These are phyloP conservation scores for Crithidia expoeki DNA, from an alignment of 208 protist species.

Conservation along the genomic window DNA sequence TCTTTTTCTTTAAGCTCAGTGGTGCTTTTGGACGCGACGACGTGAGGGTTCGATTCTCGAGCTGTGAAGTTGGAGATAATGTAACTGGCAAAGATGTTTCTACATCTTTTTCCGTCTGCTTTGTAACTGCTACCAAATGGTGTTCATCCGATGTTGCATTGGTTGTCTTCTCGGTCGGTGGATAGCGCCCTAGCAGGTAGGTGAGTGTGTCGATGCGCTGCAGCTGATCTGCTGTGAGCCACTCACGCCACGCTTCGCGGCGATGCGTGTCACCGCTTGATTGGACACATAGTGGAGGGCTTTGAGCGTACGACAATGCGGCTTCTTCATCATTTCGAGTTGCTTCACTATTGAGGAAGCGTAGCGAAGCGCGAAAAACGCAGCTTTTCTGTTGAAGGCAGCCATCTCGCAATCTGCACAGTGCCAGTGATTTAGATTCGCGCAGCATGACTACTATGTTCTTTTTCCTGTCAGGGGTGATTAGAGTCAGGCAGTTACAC, in stretches of 20 bases:
- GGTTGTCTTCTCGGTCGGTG: neutral
- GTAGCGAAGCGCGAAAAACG: neutral
- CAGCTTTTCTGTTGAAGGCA: neutral
- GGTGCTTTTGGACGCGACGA: neutral
- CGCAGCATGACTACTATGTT: neutral
- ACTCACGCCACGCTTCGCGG: constrained; percentile 32
- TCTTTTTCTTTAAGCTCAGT: neutral
- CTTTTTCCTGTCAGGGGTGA: too few relatives aligned
- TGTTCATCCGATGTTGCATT: neutral
- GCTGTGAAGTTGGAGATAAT: too few relatives aligned
- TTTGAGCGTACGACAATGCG: too few relatives aligned
- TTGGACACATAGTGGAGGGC: neutral
- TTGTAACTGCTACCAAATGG: neutral
- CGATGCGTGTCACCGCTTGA: neutral
- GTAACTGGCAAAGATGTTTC: too few relatives aligned
- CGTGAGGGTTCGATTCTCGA: neutral
- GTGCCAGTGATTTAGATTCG: neutral
- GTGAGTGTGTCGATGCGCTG: constrained; percentile 47
- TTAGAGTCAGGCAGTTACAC: too few relatives aligned
- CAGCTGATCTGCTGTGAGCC: constrained; percentile 23
- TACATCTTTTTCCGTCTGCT: too few relatives aligned
- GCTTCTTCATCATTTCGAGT: neutral
- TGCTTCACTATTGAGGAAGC: neutral
- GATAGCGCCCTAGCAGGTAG: constrained; percentile 47
- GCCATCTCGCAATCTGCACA: neutral